phyloP scores from a whole-genome alignment of 2,329 filamentous ascomycete species.

The Lasiodiplodia hormozganensis region DNA sequence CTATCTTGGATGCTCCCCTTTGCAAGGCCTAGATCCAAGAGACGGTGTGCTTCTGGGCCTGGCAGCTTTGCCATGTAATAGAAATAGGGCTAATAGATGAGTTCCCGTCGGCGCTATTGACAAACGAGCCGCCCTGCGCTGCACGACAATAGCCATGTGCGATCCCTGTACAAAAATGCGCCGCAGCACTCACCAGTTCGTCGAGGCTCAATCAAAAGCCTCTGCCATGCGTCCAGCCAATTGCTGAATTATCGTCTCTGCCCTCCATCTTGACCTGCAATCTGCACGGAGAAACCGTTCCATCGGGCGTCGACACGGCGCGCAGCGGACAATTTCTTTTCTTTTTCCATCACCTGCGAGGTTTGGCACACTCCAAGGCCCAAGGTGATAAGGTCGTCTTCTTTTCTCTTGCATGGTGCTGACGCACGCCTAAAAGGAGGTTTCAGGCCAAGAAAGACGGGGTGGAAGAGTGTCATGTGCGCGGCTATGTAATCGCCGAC shows the following conservation, averaged over 20 bases:
- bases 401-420: not conserved
- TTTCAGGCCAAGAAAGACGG: not conserved
- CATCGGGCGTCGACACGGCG: not conserved
- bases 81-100: not conserved
- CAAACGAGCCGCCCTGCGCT: slow-evolving; percentile 4
- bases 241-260: slow-evolving; percentile 3
- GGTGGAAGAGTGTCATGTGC: not conserved
- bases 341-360: slow-evolving; percentile 7
- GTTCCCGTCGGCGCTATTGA: not conserved
- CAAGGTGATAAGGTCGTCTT: not conserved
- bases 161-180: not conserved
- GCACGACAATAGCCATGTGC: slow-evolving; percentile 1
- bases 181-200: not conserved
- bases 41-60: not conserved
- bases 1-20: not conserved
- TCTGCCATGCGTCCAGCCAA: not conserved
- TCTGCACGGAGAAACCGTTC: not conserved
- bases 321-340: not conserved
- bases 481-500: slow-evolving; percentile 9
- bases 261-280: slow-evolving; percentile 3
- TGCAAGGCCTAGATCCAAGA: not conserved
- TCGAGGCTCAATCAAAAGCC: not conserved
- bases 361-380: not conserved
- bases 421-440: not conserved
- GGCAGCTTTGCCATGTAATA: not conserved